Evolutionary conservation across 2,329 filamentous ascomycete genomes (phyloP).

Genomic region (Aspergillus brunneoviolaceus): DNA sequence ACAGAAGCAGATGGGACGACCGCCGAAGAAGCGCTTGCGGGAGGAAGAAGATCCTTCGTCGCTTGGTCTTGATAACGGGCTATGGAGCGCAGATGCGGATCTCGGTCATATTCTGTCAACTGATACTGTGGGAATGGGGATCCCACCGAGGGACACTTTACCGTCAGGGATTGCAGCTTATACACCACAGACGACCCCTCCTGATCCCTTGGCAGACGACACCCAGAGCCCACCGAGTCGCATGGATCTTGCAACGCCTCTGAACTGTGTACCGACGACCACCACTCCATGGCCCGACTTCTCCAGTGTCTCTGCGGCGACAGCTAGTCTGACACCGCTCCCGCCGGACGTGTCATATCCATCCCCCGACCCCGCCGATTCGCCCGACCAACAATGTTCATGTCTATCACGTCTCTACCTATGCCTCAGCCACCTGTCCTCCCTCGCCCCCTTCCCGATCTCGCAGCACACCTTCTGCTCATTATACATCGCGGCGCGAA

Average conservation of each 20-base stretch:
- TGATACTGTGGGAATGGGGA: background rate
- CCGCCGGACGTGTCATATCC: conserved; percentile 13
- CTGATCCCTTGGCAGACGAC: conserved; percentile 24
- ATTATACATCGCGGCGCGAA: conserved; percentile 43
- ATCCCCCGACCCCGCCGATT: conserved; percentile 18
- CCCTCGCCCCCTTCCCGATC: conserved; percentile 44
- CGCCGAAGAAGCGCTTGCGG: conserved; percentile 42
- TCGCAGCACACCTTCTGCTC: conserved; percentile 45
- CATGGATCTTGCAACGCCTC: conserved; percentile 21
- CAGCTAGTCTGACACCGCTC: background rate
- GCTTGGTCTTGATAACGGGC: conserved; percentile 16
- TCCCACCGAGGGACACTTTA: background rate
- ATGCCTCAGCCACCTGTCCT: conserved; percentile 44
- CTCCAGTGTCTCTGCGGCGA: conserved; percentile 32
- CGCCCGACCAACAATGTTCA: conserved; percentile 34
- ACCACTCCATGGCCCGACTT: conserved; percentile 45
- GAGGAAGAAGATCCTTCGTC: conserved; percentile 29
- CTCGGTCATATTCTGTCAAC: background rate
- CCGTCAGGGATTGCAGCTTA: background rate
- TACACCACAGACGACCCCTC: conserved; percentile 16
- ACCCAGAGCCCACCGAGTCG: conserved; percentile 28
- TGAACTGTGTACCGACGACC: conserved; percentile 29
- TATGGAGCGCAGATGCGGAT: conserved; percentile 20
- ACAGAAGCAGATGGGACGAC: conserved; percentile 51
- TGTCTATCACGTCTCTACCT: conserved; percentile 47